Evolutionary conservation across 2,329 filamentous ascomycete genomes (phyloP), one percentile per base, ranked within the genome.

Genomic region (Nothophaeocryptopus gaeumannii): DNA sequence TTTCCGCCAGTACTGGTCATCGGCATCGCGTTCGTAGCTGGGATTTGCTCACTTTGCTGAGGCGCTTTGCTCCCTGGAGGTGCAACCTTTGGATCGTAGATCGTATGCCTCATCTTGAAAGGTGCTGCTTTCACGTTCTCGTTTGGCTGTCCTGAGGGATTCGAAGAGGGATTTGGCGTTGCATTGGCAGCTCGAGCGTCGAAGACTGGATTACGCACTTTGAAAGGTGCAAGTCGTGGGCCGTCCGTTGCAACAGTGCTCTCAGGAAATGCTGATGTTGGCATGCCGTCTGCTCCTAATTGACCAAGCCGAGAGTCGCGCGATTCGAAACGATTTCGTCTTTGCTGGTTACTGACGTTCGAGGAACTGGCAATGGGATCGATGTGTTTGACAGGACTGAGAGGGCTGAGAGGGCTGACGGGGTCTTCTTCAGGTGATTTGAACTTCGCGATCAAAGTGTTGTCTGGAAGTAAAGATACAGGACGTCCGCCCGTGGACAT

Each of bases 211-310:
- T 64, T 64, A 20, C 62, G 54, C 26, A 63, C 53, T 47, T 63
- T 63, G 56, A 64, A 64, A 2, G 58, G 56, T 31, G 50, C 35
- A 14, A 52, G 41, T 30, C 49, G 44, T n/a, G 50, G 40, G 16
- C 32, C 29, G 44, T 48, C 45, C 20, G 41, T 20, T 20, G 34
- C 45, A 30, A 39, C 35, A 20, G 35, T 42, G 11, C 44, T 52
- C 32, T 50, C 53, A 45, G 51, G 55, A 36, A 58, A 55, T 8
- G 59, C 57, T 40, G 56, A 50, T 32, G 56, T 59, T 33, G 63
- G 63, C 63, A 65, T 63, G 13, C 63, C 63, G 53, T 65, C 63
- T 33, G 61, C 60, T 29, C 63, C 63, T 8, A 65, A 34, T 35
- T 59, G 50, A 29, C 58, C 55, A 30, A 64, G 54, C 34, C 60